phyloP scores from a whole-genome alignment of 2,329 filamentous ascomycete genomes.

The Hypoxylon sp. region DNA sequence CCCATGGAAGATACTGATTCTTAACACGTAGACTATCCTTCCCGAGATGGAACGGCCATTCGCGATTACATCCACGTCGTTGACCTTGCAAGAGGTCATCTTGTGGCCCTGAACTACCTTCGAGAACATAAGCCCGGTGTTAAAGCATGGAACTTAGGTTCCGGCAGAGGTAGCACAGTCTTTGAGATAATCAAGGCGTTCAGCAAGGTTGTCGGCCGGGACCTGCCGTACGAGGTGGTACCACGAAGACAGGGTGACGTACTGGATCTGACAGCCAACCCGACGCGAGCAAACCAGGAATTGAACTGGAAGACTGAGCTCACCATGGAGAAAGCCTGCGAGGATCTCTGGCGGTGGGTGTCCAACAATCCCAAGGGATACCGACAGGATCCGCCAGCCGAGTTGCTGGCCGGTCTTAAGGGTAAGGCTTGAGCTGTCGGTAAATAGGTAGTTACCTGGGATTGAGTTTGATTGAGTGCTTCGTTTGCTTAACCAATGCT shows the following conservation, averaged over 20 bases:
- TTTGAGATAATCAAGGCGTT: constrained; percentile 99
- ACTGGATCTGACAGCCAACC: constrained; percentile 93
- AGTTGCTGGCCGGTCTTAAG: constrained; percentile 78
- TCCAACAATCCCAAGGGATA: constrained; percentile 97
- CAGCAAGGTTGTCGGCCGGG: constrained; percentile 85
- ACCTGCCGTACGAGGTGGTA: constrained; percentile 89
- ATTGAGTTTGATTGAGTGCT: constrained; percentile 26
- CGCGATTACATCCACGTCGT: constrained; percentile 98
- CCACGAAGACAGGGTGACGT: constrained; percentile 90
- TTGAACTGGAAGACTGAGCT: constrained; percentile 92
- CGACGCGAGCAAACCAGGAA: constrained; percentile 87
- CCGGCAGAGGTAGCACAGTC: constrained; percentile 93
- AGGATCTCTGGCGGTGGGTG: constrained; percentile 97
- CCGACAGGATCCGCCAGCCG: constrained; percentile 88
- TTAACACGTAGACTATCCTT: constrained; percentile 80
- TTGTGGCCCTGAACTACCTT: constrained; percentile 91
- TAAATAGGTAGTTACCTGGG: constrained; percentile 8
- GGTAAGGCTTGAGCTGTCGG: constrained; percentile 44
- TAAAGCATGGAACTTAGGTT: constrained; percentile 96
- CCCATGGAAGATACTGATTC: constrained; percentile 4
- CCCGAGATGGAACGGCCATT: constrained; percentile 92
- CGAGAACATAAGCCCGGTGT: constrained; percentile 88
- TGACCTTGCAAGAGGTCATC: constrained; percentile 87
- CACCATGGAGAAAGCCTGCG: constrained; percentile 92
- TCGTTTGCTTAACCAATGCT: constrained; percentile 19